Base-by-base conservation (phyloP, 345 rosid genomes). In the Ailanthus altissimus region DNA sequence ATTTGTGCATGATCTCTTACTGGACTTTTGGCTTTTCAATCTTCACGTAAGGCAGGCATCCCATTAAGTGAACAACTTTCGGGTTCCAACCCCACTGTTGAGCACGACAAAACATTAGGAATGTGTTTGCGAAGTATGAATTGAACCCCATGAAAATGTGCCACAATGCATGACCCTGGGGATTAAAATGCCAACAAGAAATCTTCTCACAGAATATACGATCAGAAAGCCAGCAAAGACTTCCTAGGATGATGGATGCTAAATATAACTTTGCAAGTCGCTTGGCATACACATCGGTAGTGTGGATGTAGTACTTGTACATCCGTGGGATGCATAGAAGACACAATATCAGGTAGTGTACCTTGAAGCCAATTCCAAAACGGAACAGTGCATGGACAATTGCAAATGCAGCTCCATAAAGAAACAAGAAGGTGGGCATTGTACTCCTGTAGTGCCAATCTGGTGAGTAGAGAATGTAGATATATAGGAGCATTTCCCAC, bases 371-470 rank as follows among this genome's bases (percentile, higher is more conserved):
- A 38, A 96, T 78, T 51, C 88, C 90, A 77, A 96, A 96, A 67
- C 86, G 91, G 67, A 92, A 61, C 46, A 79, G 40, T 13, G 99
- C 85, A 69, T 96, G 98, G 75, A 82, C 83, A n/a, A 82, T 72
- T 0, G 99, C 98, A 79, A 96, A 93, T 67, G 77, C 87, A 70
- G 87, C 94, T 69, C 99, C 99, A 6, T 96, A 96, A 26, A 93
- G 80, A 84, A 93, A 92, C 86, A 96, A 87, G 82, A 96, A 92
- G 51, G 94, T 93, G 40, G 99, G 99, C 99, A 96, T 96, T 0
- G 97, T 92, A 73, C 97, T 90, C 59, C 89, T 81, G 81, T 96
- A 96, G 81, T 96, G 99, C 99, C 99, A 96, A 81, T 96, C 97
- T 40, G 99, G 99, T 18, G 99, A 96, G 84, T 93, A 92, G 47